Evolutionary conservation across 2,329 filamentous ascomycete species (phyloP).

Genomic region (Chaetoscypha palmicola): DNA sequence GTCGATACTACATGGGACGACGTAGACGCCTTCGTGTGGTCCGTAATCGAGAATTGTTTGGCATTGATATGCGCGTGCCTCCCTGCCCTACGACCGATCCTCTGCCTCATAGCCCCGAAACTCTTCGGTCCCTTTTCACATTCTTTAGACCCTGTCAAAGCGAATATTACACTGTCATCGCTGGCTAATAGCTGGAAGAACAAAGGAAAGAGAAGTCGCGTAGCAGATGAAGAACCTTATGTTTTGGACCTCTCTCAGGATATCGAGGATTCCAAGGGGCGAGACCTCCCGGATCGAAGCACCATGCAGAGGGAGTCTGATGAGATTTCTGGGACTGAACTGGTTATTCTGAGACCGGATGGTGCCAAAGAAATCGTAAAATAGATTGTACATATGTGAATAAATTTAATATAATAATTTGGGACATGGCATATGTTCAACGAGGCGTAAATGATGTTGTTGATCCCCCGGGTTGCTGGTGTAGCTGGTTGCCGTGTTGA

Average conservation of each 20-base stretch:
- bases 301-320: not conserved
- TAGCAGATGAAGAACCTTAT: not conserved
- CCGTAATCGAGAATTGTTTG: constrained; percentile 1
- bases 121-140: constrained; percentile 1
- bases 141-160: not conserved
- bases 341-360: not conserved
- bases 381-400: too few species aligned
- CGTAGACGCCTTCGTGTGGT: constrained; percentile 4
- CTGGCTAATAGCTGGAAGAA: not conserved
- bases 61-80: constrained; percentile 4
- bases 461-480: too few species aligned
- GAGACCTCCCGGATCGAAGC: not conserved
- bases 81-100: constrained; percentile 2
- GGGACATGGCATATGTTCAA: too few species aligned
- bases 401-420: not conserved
- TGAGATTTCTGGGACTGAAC: not conserved
- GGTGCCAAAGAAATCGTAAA: not conserved
- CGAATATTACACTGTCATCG: not conserved
- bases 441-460: too few species aligned
- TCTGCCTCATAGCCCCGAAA: not conserved
- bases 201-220: not conserved
- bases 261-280: too few species aligned
- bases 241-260: too few species aligned
- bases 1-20: constrained; percentile 14
- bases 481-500: too few species aligned